These are phyloP conservation scores for Mariannaea elegans DNA, from an alignment of 2,329 filamentous ascomycete species.

Conservation along the genomic window DNA sequence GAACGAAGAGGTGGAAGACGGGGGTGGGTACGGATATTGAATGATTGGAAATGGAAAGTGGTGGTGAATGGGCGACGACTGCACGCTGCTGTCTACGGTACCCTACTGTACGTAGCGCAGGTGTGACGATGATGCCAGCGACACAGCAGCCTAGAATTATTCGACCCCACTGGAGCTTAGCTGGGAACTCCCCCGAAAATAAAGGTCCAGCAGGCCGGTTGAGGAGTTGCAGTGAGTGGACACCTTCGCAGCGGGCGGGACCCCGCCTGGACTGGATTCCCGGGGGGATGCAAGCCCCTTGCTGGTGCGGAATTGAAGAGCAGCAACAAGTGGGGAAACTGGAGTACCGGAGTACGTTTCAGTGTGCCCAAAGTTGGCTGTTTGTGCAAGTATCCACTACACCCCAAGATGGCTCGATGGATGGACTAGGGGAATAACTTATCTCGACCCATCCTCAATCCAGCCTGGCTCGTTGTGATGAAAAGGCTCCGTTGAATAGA, in stretches of 20 bases:
- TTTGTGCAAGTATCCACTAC: not conserved
- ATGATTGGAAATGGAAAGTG: too few relatives aligned
- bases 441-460: not conserved
- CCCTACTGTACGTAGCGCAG: not conserved
- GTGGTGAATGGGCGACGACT: too few relatives aligned
- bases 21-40: too few relatives aligned
- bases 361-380: not conserved
- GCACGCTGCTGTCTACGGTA: not conserved
- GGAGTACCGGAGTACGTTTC: not conserved
- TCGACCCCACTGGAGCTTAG: not conserved
- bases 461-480: not conserved
- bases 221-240: not conserved
- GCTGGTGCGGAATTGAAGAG: not conserved
- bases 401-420: not conserved
- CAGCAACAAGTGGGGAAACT: constrained; percentile 3
- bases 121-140: constrained; percentile 41
- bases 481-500: not conserved
- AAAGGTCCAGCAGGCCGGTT: not conserved
- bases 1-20: not conserved
- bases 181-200: not conserved
- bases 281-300: not conserved
- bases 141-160: constrained; percentile 36
- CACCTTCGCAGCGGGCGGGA: constrained; percentile 6
- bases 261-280: constrained; percentile 13
- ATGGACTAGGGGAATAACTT: not conserved